These are phyloP conservation scores for Bidens hawaiensis DNA, from an alignment of 140 eudicot genomes.

Conservation along the genomic window DNA sequence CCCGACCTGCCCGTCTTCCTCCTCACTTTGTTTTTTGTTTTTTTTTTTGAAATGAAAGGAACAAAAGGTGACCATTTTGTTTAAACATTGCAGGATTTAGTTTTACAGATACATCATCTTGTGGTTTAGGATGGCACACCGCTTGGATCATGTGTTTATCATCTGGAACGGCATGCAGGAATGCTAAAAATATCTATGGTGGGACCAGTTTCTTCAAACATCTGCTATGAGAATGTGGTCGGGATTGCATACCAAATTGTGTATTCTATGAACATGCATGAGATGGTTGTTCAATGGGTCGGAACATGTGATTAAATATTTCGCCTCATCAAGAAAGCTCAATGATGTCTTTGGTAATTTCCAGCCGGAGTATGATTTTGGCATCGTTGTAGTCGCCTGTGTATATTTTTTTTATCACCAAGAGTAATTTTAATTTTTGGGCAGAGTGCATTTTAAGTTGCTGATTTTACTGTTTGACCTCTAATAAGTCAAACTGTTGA, in stretches of 20 bases:
- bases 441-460: too few species aligned
- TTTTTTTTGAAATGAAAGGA: background rate
- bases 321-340: too few species aligned
- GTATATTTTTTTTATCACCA: too few species aligned
- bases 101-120: slow-evolving; percentile 67
- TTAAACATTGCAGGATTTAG: slow-evolving; percentile 50
- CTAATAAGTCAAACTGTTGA: too few species aligned
- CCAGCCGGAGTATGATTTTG: too few species aligned
- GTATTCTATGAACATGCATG: slow-evolving; percentile 81
- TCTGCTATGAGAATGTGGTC: slow-evolving; percentile 81
- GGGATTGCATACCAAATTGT: slow-evolving; percentile 61
- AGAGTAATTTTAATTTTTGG: too few species aligned
- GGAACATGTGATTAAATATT: slow-evolving; percentile 12
- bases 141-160: slow-evolving; percentile 81
- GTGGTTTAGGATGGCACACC: slow-evolving; percentile 74
- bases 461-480: too few species aligned
- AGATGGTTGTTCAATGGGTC: slow-evolving; percentile 45
- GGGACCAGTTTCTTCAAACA: slow-evolving; percentile 98
- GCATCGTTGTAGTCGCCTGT: too few species aligned
- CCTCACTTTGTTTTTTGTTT: background rate
- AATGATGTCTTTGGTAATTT: too few species aligned
- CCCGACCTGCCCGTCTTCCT: background rate
- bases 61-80: background rate
- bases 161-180: slow-evolving; percentile 73
- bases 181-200: slow-evolving; percentile 78